Evolutionary conservation across 306 rosid genomes (phyloP), one percentile per base, ranked within the genome.

Genomic region (Citrullus mucosospermus): DNA sequence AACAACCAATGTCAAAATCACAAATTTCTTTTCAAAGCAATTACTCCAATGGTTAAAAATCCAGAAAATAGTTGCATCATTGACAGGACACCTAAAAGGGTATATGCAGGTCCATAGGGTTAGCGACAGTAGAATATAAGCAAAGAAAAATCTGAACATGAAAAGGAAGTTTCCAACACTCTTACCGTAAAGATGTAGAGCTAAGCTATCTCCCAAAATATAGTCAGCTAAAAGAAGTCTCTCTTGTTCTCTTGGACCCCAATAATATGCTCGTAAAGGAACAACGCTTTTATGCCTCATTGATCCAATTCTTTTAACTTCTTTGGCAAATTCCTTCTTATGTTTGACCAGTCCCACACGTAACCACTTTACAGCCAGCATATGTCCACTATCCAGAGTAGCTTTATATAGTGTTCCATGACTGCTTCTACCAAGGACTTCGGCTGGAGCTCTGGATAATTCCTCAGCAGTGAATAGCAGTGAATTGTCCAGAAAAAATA

Each of bases 221-320:
- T 88, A 95, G 83, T 95, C 98, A 2, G 95, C 93, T 83, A 95
- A 82, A 85, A 95, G 93, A 84, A 95, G 98, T 90, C 98, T 90
- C 86, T 95, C 98, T 84, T 95, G 97, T 85, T 95, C 98, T 85
- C 95, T 87, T 76, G 98, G 97, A 15, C 98, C 98, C 98, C 97
- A 95, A 78, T 95, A 95, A 87, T 89, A 95, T 71, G 97, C 98
- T 83, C 85, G 88, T 74, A 92, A 83, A 4, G 97, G 92, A 78
- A 92, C 95, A 80, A 95, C 85, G 90, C 88, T 87, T n/a, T 91
- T 88, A 86, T 95, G 97, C 85, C 92, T 90, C 84, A 95, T 87
- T 56, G 92, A 92, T 77, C 98, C 97, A 75, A 95, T 92, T 83
- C 86, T 89, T 83, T 92, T 95, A 75, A 88, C 97, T 91, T 95